Conservation (phyloP, 169 alveolate species). For the Plasmodium adleri region DNA sequence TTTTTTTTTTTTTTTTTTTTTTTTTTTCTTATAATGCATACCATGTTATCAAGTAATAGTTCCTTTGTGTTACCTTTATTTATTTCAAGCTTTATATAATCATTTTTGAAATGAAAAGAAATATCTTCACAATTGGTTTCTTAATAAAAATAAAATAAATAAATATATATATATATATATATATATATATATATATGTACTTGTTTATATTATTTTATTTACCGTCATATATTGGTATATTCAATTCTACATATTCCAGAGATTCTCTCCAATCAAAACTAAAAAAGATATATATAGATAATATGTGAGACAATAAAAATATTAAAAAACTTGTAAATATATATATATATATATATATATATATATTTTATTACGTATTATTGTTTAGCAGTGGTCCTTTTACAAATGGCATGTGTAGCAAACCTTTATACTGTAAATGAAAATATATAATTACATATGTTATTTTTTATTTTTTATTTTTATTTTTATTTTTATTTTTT, state of each 20-base stretch:
- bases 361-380: slow-evolving; percentile 12
- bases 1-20: background rate
- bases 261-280: slow-evolving; percentile 76
- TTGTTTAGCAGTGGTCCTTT: slow-evolving; percentile 17
- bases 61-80: slow-evolving; percentile 1
- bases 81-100: slow-evolving; percentile 63
- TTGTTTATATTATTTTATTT: background rate
- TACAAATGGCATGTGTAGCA: slow-evolving; percentile 63
- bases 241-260: slow-evolving; percentile 29
- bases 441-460: background rate
- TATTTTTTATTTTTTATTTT: too few relatives aligned
- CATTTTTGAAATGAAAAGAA: slow-evolving; percentile 31
- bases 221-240: slow-evolving; percentile 72
- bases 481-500: too few relatives aligned
- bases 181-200: background rate
- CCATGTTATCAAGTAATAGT: slow-evolving; percentile 47
- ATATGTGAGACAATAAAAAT: too few relatives aligned
- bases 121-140: slow-evolving; percentile 39
- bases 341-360: slow-evolving; percentile 1
- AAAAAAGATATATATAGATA: background rate
- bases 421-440: slow-evolving; percentile 50
- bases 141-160: slow-evolving; percentile 18
- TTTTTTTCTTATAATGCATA: background rate
- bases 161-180: too few relatives aligned
- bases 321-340: background rate